phyloP scores from a whole-genome alignment of 73 alveolate genomes.

The Paramecium caudatum region DNA sequence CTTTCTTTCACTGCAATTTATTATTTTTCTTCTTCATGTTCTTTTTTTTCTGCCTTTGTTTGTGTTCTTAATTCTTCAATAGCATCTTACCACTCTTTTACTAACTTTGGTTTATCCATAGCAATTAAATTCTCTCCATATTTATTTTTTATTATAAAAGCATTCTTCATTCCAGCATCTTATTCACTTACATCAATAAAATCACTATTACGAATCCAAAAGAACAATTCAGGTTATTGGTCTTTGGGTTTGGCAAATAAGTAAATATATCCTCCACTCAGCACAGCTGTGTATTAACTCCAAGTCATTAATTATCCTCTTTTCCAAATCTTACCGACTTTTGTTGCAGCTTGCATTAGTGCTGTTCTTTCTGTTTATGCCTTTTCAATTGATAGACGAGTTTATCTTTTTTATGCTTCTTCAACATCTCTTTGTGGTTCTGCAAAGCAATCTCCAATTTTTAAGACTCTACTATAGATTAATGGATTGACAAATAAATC shows the following conservation, averaged over 20 bases:
- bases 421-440: constrained; percentile 54
- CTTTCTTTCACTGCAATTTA: not conserved
- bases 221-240: constrained; percentile 33
- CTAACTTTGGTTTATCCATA: constrained; percentile 57
- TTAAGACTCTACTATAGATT: constrained; percentile 47
- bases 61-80: constrained; percentile 64
- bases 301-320: constrained; percentile 60
- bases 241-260: constrained; percentile 74
- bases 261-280: constrained; percentile 75
- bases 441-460: constrained; percentile 69
- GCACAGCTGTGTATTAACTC: constrained; percentile 70
- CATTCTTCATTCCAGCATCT: constrained; percentile 64
- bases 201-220: constrained; percentile 74
- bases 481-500: constrained; percentile 60
- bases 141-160: constrained; percentile 67
- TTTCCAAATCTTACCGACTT: constrained; percentile 66
- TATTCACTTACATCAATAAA: not conserved
- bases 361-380: constrained; percentile 56
- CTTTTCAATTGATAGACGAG: constrained; percentile 47
- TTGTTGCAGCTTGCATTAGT: constrained; percentile 46
- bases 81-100: constrained; percentile 71
- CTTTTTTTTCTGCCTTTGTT: constrained; percentile 4
- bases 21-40: not conserved
- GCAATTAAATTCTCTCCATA: constrained; percentile 67
- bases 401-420: constrained; percentile 19